phyloP scores from a whole-genome alignment of 2,329 filamentous ascomycete species.

The Chaetothyriales sp. region DNA sequence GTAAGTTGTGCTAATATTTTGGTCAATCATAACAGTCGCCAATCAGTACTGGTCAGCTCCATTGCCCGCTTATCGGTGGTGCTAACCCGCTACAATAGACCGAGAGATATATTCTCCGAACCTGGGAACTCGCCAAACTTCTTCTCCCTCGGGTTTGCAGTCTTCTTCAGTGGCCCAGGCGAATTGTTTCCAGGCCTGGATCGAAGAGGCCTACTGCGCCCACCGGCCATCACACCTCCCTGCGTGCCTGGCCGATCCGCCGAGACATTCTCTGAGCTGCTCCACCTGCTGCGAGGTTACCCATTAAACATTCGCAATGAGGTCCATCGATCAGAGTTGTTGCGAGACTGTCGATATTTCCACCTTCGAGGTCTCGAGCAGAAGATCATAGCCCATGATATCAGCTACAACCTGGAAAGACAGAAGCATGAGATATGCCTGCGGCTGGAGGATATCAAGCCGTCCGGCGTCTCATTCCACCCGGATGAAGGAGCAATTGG shows the following conservation, averaged over 20 bases:
- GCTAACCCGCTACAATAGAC: constrained; percentile 21
- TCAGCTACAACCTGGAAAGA: constrained; percentile 59
- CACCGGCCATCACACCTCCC: constrained; percentile 73
- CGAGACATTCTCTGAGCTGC: constrained; percentile 69
- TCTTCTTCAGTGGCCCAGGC: constrained; percentile 68
- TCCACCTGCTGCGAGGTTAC: constrained; percentile 74
- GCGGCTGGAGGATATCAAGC: constrained; percentile 73
- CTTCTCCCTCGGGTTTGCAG: constrained; percentile 79
- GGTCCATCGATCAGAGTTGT: constrained; percentile 59
- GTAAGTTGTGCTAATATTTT: not conserved
- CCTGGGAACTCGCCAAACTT: constrained; percentile 92
- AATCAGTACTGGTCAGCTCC: too few species aligned
- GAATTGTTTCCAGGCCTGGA: constrained; percentile 80
- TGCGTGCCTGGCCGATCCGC: constrained; percentile 67
- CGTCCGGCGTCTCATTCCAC: constrained; percentile 61
- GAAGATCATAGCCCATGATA: constrained; percentile 61
- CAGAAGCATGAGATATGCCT: constrained; percentile 62
- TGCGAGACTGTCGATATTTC: constrained; percentile 83
- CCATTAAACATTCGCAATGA: constrained; percentile 63
- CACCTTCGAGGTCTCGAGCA: constrained; percentile 88
- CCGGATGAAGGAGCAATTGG: constrained; percentile 29
- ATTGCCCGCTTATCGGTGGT: not conserved
- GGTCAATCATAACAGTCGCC: not conserved
- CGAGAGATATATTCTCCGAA: constrained; percentile 69
- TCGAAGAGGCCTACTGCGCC: constrained; percentile 63